A percentile compares a stretch with the other conserved stretches of the same genome.
Evolutionary conservation across 352 stramenopile genomes (phyloP).

Genomic region (Globisporangium rhizosaccharum): DNA sequence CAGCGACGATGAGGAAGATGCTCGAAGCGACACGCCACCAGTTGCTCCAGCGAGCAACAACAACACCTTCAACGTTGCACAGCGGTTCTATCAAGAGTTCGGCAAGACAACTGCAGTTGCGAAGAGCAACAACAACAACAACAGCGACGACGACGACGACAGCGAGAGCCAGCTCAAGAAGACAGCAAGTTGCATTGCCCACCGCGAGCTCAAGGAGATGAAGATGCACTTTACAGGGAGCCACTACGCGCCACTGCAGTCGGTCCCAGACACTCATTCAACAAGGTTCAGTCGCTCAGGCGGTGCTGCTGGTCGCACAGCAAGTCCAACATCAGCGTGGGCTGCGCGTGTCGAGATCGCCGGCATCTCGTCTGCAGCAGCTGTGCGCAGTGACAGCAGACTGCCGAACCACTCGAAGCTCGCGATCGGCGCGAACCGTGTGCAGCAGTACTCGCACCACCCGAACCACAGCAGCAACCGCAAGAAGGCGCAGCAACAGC

Average conservation of each 20-base stretch:
- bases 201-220: constrained; percentile 40
- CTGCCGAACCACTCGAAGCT: constrained; percentile 6
- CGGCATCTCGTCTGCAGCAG: constrained; percentile 22
- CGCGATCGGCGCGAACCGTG: neutral
- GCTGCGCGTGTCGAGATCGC: constrained; percentile 58
- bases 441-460: constrained; percentile 2
- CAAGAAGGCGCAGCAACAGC: neutral
- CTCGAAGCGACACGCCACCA: neutral
- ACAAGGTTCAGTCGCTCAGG: neutral
- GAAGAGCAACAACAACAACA: constrained; percentile 5
- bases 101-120: constrained; percentile 12
- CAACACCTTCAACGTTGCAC: constrained; percentile 26
- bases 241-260: constrained; percentile 34
- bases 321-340: constrained; percentile 24
- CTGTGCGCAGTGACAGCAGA: neutral
- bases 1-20: neutral
- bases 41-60: constrained; percentile 3
- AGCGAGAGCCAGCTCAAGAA: constrained; percentile 48
- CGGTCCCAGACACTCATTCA: neutral
- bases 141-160: constrained; percentile 34
- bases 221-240: constrained; percentile 34
- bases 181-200: constrained; percentile 40
- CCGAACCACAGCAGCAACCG: constrained; percentile 12
- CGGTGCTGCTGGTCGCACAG: neutral
- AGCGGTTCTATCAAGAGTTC: constrained; percentile 31